phyloP scores from a whole-genome alignment of 768 basidiomycete genomes.

The Termitomyces titanicus region DNA sequence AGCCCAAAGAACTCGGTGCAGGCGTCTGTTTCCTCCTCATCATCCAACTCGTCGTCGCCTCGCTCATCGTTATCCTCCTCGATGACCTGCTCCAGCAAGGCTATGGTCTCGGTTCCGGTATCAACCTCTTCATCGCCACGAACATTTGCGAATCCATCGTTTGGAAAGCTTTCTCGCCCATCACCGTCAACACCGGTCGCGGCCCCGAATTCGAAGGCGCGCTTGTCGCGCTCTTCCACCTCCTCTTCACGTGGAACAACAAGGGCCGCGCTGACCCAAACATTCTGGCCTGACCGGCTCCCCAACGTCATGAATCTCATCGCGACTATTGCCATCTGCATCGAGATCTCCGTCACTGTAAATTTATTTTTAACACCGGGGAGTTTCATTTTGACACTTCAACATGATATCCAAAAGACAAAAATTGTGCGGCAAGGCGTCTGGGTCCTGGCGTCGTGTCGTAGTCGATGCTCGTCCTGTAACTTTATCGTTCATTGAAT shows the following conservation, averaged over 20 bases:
- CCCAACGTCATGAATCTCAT: constrained; percentile 98
- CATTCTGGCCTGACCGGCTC: constrained; percentile 95
- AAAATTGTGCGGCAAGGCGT: too few relatives aligned
- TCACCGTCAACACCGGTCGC: constrained; percentile 95
- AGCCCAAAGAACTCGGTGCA: constrained; percentile 88
- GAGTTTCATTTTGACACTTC: too few relatives aligned
- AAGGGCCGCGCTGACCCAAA: constrained; percentile 95
- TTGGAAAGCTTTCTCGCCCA: constrained; percentile 99
- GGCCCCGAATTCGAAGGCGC: constrained; percentile 99
- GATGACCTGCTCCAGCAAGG: constrained; percentile 99
- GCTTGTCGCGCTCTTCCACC: constrained; percentile 93
- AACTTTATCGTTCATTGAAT: too few relatives aligned
- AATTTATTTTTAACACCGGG: too few relatives aligned
- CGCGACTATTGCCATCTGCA: constrained; percentile 88
- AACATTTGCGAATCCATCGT: constrained; percentile 99
- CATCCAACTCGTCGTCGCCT: constrained; percentile 90
- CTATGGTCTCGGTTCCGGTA: constrained; percentile 97
- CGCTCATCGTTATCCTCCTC: constrained; percentile 96
- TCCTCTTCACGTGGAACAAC: constrained; percentile 97
- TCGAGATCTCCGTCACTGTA: constrained; percentile 98
- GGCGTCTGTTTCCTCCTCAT: constrained; percentile 97
- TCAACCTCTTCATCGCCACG: constrained; percentile 98
- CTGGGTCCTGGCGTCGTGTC: too few relatives aligned
- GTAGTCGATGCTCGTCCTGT: too few relatives aligned
- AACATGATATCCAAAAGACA: too few relatives aligned